Conservation (phyloP, 1,139 yeast genomes). For the Yamadazyma pseudoaaseri region DNA sequence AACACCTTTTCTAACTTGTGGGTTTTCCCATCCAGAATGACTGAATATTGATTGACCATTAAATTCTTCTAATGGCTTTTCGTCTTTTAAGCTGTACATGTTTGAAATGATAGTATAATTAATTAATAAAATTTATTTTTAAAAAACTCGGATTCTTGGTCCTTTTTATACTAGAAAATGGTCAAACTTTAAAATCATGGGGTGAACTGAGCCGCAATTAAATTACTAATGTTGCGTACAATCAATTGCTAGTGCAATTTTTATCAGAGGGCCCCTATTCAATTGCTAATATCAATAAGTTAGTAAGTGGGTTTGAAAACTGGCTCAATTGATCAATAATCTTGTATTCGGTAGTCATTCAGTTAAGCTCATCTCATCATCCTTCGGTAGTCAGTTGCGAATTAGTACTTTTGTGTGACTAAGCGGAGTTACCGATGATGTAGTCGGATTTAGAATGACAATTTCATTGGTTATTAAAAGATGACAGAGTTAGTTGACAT, state of each 20-base stretch:
- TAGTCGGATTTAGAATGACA: too few species aligned
- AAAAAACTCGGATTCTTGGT: background rate
- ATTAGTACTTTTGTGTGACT: background rate
- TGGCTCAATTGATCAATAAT: too few species aligned
- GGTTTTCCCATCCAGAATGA: conserved; percentile 17
- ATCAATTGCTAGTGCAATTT: background rate
- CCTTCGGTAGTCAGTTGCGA: too few species aligned
- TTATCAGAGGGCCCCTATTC: too few species aligned
- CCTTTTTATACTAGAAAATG: background rate
- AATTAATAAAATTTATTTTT: too few species aligned
- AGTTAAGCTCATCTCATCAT: too few species aligned
- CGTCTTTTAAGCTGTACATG: conserved; percentile 13
- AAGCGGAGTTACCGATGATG: background rate
- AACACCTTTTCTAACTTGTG: conserved; percentile 13
- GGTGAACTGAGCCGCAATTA: background rate
- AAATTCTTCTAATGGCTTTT: conserved; percentile 9
- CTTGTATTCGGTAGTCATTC: too few species aligned
- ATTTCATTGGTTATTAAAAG: too few species aligned
- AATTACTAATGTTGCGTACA: background rate
- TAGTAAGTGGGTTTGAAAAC: too few species aligned
- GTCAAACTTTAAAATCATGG: background rate
- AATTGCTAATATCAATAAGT: too few species aligned
- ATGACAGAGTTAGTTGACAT: too few species aligned
- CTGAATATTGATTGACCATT: conserved; percentile 17
- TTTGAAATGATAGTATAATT: background rate